phyloP scores from a whole-genome alignment of 257 asterid genomes.

The Fraxinus quadrangulata region DNA sequence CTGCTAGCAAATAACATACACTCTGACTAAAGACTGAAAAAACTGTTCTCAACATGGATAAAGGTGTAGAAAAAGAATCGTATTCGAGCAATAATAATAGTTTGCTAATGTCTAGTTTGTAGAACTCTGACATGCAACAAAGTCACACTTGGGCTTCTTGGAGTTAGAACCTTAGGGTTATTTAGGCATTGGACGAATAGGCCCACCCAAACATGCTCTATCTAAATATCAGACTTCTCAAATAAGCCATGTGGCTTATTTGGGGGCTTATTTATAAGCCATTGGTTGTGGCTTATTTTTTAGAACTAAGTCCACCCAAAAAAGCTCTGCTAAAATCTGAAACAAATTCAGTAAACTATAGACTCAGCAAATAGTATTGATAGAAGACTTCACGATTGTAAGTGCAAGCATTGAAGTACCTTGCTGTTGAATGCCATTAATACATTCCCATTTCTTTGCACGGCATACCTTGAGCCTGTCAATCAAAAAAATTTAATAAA shows the following conservation, averaged over 20 bases:
- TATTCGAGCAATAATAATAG: neutral
- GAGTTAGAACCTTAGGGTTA: neutral
- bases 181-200: too few relatives aligned
- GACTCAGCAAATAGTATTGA: slow-evolving; percentile 7
- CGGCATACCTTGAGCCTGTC: slow-evolving; percentile 93
- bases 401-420: slow-evolving; percentile 40
- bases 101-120: neutral
- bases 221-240: too few relatives aligned
- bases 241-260: too few relatives aligned
- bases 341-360: neutral
- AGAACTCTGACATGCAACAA: neutral
- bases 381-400: neutral
- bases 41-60: neutral
- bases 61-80: neutral
- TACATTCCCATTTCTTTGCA: slow-evolving; percentile 81
- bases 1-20: neutral
- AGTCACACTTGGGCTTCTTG: neutral
- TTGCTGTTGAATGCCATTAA: slow-evolving; percentile 86
- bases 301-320: too few relatives aligned
- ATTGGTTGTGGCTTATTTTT: too few relatives aligned
- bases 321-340: neutral
- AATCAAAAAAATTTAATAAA: slow-evolving; percentile 31
- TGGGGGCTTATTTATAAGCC: too few relatives aligned
- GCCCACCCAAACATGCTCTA: too few relatives aligned
- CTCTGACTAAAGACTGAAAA: neutral